These are phyloP conservation scores for Xylariaceae sp. DNA, from an alignment of 2,329 filamentous ascomycete species.

Conservation along the genomic window DNA sequence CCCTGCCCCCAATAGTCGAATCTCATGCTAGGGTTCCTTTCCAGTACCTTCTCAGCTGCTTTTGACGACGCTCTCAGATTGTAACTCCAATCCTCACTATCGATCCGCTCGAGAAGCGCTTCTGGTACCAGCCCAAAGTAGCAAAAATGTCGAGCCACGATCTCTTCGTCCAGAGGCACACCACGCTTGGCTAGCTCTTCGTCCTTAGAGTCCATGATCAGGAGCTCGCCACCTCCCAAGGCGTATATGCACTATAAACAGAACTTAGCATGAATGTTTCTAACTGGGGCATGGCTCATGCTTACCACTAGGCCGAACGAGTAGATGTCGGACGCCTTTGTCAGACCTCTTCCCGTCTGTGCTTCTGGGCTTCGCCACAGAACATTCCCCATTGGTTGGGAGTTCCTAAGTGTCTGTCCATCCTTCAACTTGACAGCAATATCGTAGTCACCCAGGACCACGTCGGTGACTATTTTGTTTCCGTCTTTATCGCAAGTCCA, in stretches of 20 bases:
- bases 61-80: no score
- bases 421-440: constrained; percentile 33
- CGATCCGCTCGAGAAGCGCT: constrained; percentile 30
- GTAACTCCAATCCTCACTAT: constrained; percentile 25
- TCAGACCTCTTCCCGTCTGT: constrained; percentile 33
- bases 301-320: constrained; percentile 38
- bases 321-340: constrained; percentile 37
- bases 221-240: no score
- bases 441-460: constrained; percentile 37
- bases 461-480: constrained; percentile 32
- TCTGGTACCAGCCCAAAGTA: constrained; percentile 35
- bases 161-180: constrained; percentile 31
- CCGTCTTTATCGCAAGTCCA: constrained; percentile 34
- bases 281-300: constrained; percentile 15
- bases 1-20: background rate
- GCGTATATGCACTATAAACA: no score
- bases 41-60: no score
- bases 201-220: no score
- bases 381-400: constrained; percentile 34
- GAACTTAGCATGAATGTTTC: constrained; percentile 20
- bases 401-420: constrained; percentile 1
- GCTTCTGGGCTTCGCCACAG: constrained; percentile 41
- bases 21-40: no score
- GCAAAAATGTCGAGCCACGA: constrained; percentile 33
- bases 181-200: no score